Evolutionary conservation across 1,139 yeast species (phyloP).

Genomic region (Candida neerlandica): DNA sequence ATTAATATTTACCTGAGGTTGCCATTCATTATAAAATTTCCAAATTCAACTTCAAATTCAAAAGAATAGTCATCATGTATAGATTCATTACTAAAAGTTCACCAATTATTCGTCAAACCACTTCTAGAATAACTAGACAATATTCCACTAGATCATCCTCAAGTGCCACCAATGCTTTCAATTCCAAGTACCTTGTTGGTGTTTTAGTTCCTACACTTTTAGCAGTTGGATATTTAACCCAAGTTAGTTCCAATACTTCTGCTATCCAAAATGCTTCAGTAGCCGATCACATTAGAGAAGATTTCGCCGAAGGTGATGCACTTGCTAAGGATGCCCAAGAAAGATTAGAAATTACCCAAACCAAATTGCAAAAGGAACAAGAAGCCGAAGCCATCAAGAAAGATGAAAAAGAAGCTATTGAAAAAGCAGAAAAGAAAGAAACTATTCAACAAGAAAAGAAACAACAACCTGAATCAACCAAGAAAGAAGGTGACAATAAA

Average conservation of each 20-base stretch:
- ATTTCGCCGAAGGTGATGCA: constrained; percentile 11
- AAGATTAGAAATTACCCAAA: constrained; percentile 8
- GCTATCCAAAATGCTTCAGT: constrained; percentile 11
- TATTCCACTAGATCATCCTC: constrained; percentile 9
- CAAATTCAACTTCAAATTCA: background rate
- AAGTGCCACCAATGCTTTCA: constrained; percentile 3
- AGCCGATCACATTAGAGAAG: constrained; percentile 12
- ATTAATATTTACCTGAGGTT: background rate
- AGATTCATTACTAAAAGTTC: constrained; percentile 15
- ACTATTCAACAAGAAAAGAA: constrained; percentile 5
- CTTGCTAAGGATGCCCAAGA: constrained; percentile 7
- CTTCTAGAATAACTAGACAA: constrained; percentile 10
- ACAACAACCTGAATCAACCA: constrained; percentile 1
- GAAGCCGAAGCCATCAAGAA: constrained; percentile 15
- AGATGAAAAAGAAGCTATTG: constrained; percentile 11
- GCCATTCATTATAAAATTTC: background rate
- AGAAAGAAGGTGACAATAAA: constrained; percentile 1
- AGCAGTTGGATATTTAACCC: constrained; percentile 11
- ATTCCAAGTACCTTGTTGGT: constrained; percentile 10
- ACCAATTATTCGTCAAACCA: constrained; percentile 12
- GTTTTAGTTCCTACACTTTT: constrained; percentile 12
- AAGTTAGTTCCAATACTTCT: background rate
- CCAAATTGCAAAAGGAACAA: constrained; percentile 13
- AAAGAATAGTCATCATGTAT: constrained; percentile 11
- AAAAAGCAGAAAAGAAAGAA: constrained; percentile 7